Conservation (phyloP, 2,329 filamentous ascomycete species). For the Phialophora verrucosa region DNA sequence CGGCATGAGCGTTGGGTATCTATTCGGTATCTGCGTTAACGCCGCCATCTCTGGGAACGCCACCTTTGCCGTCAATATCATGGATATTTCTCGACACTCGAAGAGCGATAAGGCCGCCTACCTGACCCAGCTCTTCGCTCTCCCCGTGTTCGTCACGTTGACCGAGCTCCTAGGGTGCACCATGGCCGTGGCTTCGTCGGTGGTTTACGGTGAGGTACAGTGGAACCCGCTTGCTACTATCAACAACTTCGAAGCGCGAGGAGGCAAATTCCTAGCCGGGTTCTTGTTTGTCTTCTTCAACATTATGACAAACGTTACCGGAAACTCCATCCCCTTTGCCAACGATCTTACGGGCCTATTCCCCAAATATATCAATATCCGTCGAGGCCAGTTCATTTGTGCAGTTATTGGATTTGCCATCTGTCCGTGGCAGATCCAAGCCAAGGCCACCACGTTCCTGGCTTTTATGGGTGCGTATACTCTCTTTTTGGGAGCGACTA, state of each 20-base stretch:
- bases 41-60: slow-evolving; percentile 28
- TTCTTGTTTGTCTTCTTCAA: slow-evolving; percentile 39
- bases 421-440: slow-evolving; percentile 55
- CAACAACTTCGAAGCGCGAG: slow-evolving; percentile 43
- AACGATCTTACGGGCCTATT: slow-evolving; percentile 61
- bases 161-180: slow-evolving; percentile 62
- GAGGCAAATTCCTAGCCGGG: slow-evolving; percentile 58
- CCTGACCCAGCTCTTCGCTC: slow-evolving; percentile 50
- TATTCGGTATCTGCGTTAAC: slow-evolving; percentile 27
- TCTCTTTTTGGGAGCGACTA: slow-evolving; percentile 35
- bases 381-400: slow-evolving; percentile 49
- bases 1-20: slow-evolving; percentile 17
- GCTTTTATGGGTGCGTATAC: slow-evolving; percentile 44
- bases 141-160: slow-evolving; percentile 56
- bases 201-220: slow-evolving; percentile 43
- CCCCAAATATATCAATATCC: slow-evolving; percentile 60
- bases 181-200: slow-evolving; percentile 57
- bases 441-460: slow-evolving; percentile 49
- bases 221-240: slow-evolving; percentile 54
- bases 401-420: slow-evolving; percentile 52
- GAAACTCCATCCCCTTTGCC: slow-evolving; percentile 48
- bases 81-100: slow-evolving; percentile 59
- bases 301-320: slow-evolving; percentile 27
- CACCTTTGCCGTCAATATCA: slow-evolving; percentile 55
- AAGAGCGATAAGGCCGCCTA: slow-evolving; percentile 43